phyloP scores from a whole-genome alignment of 768 basidiomycete genomes.

The Thelephora aurantiotincta region DNA sequence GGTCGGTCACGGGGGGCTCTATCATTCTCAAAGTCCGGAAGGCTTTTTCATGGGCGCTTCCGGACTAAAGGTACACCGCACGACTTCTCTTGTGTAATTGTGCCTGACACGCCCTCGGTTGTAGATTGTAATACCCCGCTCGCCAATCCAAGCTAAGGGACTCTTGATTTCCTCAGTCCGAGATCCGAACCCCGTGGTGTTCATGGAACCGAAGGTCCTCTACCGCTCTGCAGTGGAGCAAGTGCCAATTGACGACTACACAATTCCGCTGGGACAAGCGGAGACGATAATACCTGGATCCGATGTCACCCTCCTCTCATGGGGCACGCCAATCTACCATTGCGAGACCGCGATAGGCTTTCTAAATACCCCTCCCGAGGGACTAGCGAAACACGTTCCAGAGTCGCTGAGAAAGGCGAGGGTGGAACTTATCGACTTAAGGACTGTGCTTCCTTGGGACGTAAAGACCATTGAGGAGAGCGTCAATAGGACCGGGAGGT shows the following conservation, averaged over 20 bases:
- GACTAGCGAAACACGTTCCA: conserved; percentile 54
- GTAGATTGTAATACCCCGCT: conserved; percentile 79
- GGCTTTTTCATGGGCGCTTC: conserved; percentile 88
- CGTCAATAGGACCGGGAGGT: conserved; percentile 70
- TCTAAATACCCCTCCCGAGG: conserved; percentile 48
- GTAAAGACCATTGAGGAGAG: conserved; percentile 68
- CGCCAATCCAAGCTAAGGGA: conserved; percentile 93
- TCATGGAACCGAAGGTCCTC: conserved; percentile 91
- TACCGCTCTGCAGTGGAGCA: conserved; percentile 89
- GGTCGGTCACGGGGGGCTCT: conserved; percentile 83
- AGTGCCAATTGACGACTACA: conserved; percentile 79
- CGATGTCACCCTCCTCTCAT: conserved; percentile 83
- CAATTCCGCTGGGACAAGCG: conserved; percentile 70
- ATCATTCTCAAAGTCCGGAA: conserved; percentile 93
- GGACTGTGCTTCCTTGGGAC: conserved; percentile 86
- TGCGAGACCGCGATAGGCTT: conserved; percentile 76
- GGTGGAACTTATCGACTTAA: conserved; percentile 81
- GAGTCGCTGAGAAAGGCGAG: conserved; percentile 47
- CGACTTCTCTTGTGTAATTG: not conserved
- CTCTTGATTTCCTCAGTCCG: conserved; percentile 75
- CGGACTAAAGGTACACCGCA: conserved; percentile 57
- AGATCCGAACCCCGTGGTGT: conserved; percentile 87
- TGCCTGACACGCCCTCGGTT: not conserved
- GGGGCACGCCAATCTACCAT: conserved; percentile 89
- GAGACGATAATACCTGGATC: conserved; percentile 62